phyloP scores from a whole-genome alignment of 2,329 filamentous ascomycete species.

The Madurella mycetomatis region DNA sequence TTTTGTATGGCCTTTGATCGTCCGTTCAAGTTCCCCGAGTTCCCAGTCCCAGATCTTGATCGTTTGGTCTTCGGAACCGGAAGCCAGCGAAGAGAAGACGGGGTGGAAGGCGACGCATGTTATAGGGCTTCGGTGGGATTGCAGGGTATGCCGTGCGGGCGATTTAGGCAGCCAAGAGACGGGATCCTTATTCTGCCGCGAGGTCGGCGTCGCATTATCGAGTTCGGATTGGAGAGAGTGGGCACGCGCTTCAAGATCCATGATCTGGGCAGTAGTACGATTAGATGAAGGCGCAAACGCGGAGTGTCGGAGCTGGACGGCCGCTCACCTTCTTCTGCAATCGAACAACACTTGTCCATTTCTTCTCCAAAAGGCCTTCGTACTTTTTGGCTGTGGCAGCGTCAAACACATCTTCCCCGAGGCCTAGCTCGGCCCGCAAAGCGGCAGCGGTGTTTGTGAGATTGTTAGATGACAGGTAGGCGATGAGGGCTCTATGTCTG shows the following conservation, averaged over 20 bases:
- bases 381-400: constrained; percentile 86
- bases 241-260: constrained; percentile 82
- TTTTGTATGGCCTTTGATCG: constrained; percentile 88
- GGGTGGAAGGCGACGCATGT: constrained; percentile 92
- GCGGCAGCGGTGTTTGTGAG: constrained; percentile 65
- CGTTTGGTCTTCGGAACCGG: constrained; percentile 84
- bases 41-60: constrained; percentile 99
- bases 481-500: constrained; percentile 91
- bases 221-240: constrained; percentile 73
- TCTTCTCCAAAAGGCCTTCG: constrained; percentile 90
- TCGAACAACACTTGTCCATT: constrained; percentile 94
- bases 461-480: constrained; percentile 74
- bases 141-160: constrained; percentile 74
- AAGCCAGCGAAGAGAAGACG: constrained; percentile 83
- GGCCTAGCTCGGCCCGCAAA: constrained; percentile 70
- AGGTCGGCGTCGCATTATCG: constrained; percentile 72
- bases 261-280: constrained; percentile 57
- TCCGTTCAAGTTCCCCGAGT: constrained; percentile 81
- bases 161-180: constrained; percentile 79
- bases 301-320: background rate
- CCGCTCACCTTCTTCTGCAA: constrained; percentile 80
- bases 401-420: constrained; percentile 69
- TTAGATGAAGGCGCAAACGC: constrained; percentile 14
- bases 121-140: constrained; percentile 76
- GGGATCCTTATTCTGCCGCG: constrained; percentile 78